Conservation (phyloP, 2,329 filamentous ascomycete genomes). For the Calcarisporium arbuscula region DNA sequence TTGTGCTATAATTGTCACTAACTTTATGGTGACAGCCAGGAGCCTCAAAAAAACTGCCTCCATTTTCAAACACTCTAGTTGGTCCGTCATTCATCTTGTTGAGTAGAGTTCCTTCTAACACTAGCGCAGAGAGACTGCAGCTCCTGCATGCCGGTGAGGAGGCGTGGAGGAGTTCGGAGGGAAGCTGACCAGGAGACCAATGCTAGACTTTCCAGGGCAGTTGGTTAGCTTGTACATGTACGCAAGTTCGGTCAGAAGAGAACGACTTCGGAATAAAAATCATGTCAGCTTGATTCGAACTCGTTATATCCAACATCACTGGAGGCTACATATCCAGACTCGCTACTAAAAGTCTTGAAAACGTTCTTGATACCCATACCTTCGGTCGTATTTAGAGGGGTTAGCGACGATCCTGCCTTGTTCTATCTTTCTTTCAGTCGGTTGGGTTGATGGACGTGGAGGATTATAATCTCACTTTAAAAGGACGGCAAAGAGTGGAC, state of each 20-base stretch:
- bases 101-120: conserved; percentile 14
- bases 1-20: conserved; percentile 14
- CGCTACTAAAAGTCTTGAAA: too few species aligned
- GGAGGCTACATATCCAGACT: too few species aligned
- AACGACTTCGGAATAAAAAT: too few species aligned
- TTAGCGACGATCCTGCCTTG: too few species aligned
- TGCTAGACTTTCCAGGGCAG: conserved; percentile 13
- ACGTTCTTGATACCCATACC: too few species aligned
- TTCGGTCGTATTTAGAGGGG: too few species aligned
- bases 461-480: too few species aligned
- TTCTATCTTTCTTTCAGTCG: too few species aligned
- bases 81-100: conserved; percentile 18
- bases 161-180: conserved; percentile 14
- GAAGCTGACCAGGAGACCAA: conserved; percentile 15
- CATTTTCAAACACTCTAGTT: conserved; percentile 12
- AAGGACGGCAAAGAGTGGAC: too few species aligned
- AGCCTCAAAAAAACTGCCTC: conserved; percentile 16
- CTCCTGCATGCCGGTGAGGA: conserved; percentile 15
- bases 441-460: too few species aligned
- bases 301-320: too few species aligned
- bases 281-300: too few species aligned
- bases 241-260: conserved; percentile 6
- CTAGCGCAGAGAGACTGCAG: conserved; percentile 11
- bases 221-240: conserved; percentile 16
- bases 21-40: conserved; percentile 16